Evolutionary conservation across 2,329 filamentous ascomycete species (phyloP).

Genomic region (Epicoccum nigrum): DNA sequence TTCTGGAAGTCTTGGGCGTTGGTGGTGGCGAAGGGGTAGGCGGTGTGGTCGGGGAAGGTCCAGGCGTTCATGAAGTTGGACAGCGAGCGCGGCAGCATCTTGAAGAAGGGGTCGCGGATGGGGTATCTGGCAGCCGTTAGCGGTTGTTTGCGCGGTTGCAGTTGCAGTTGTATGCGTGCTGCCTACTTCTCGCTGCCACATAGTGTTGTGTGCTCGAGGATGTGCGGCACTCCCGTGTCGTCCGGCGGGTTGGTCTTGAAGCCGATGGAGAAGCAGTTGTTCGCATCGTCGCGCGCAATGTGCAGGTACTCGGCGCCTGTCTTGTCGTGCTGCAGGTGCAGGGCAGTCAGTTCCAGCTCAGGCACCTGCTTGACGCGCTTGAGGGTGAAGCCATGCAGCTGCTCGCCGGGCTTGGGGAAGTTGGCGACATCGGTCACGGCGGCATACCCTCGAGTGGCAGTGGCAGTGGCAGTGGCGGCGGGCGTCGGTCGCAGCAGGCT

Average conservation of each 20-base stretch:
- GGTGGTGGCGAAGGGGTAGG: constrained; percentile 96
- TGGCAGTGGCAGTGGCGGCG: not conserved
- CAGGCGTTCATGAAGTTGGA: constrained; percentile 99
- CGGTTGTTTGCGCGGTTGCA: too few species aligned
- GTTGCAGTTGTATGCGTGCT: not conserved
- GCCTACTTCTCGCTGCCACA: constrained; percentile 90
- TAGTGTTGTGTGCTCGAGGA: constrained; percentile 94
- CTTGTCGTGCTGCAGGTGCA: constrained; percentile 91
- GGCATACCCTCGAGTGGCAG: constrained; percentile 52
- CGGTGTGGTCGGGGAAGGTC: constrained; percentile 94
- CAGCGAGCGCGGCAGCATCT: constrained; percentile 97
- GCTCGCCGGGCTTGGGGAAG: constrained; percentile 80
- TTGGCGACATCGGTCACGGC: constrained; percentile 77
- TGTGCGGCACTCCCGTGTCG: constrained; percentile 94
- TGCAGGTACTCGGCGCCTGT: constrained; percentile 96
- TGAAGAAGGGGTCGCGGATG: constrained; percentile 99
- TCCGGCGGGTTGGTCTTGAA: constrained; percentile 99
- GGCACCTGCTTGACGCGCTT: constrained; percentile 89
- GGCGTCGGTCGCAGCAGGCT: constrained; percentile 16
- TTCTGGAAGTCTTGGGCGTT: constrained; percentile 96
- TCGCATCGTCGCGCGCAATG: constrained; percentile 91
- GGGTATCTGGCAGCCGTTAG: constrained; percentile 69
- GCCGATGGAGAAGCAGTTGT: constrained; percentile 99
- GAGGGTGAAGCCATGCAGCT: constrained; percentile 92
- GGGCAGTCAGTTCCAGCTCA: constrained; percentile 88